Conservation (phyloP, 1,284 basidiomycete genomes). For the Vanrija sp. region DNA sequence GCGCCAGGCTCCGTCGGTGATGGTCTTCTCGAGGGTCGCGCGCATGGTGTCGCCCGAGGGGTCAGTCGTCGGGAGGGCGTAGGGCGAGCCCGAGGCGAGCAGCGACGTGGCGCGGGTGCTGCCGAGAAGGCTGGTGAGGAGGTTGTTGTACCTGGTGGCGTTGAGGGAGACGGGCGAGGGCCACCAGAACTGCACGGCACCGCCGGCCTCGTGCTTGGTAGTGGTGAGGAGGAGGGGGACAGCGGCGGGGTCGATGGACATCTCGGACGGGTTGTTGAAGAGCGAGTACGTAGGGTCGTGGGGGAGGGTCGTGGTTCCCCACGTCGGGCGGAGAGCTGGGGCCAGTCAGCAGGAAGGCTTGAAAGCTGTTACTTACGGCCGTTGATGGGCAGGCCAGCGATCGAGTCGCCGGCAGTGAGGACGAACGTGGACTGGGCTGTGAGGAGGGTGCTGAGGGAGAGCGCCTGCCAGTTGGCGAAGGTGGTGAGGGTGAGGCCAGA, state of each 20-base stretch:
- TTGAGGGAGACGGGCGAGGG: slow-evolving; percentile 27
- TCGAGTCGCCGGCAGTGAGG: slow-evolving; percentile 39
- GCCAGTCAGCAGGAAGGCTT: background rate
- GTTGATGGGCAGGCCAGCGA: slow-evolving; percentile 24
- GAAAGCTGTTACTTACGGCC: slow-evolving; percentile 23
- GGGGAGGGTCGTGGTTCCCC: slow-evolving; percentile 26
- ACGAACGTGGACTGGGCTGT: slow-evolving; percentile 52
- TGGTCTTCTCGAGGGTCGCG: slow-evolving; percentile 57
- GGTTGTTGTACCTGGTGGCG: slow-evolving; percentile 45
- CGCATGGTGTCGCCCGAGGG: slow-evolving; percentile 45
- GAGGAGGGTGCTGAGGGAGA: slow-evolving; percentile 58
- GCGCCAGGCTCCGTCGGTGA: slow-evolving; percentile 56
- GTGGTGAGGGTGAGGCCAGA: slow-evolving; percentile 7
- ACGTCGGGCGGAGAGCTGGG: slow-evolving; percentile 38
- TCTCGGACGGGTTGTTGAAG: slow-evolving; percentile 59
- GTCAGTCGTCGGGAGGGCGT: slow-evolving; percentile 54
- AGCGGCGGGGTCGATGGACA: slow-evolving; percentile 58
- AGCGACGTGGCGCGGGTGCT: slow-evolving; percentile 53
- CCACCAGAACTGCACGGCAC: slow-evolving; percentile 53
- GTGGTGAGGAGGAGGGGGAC: slow-evolving; percentile 63
- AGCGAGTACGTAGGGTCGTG: slow-evolving; percentile 59
- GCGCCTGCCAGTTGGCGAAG: slow-evolving; percentile 54
- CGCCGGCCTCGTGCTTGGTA: slow-evolving; percentile 65
- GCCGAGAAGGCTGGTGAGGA: slow-evolving; percentile 56
- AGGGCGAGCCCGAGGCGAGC: slow-evolving; percentile 48